phyloP scores from a whole-genome alignment of 2,329 filamentous ascomycete species.

The Aspergillus sp. region DNA sequence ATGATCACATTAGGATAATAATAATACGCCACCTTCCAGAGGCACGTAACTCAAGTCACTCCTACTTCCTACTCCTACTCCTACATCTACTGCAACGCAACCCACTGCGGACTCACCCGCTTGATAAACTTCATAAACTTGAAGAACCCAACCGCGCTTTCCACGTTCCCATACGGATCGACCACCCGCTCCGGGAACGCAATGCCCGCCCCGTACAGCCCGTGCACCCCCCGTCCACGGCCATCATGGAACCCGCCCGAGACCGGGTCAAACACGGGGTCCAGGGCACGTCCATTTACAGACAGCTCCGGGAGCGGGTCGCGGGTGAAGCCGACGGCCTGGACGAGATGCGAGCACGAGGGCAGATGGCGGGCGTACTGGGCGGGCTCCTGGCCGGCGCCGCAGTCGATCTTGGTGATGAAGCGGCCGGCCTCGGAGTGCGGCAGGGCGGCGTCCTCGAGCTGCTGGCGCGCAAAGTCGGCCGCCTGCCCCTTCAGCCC shows the following conservation, averaged over 20 bases:
- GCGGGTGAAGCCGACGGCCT: constrained; percentile 59
- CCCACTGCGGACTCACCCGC: constrained; percentile 55
- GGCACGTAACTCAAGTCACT: not conserved
- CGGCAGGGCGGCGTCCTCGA: constrained; percentile 53
- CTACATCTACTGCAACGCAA: constrained; percentile 5
- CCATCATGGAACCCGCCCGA: constrained; percentile 50
- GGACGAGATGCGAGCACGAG: constrained; percentile 53
- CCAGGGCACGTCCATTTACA: constrained; percentile 28
- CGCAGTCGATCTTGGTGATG: constrained; percentile 49
- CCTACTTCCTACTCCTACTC: too few relatives aligned
- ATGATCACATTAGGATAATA: not conserved
- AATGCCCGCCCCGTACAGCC: constrained; percentile 62
- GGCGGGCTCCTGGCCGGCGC: constrained; percentile 42
- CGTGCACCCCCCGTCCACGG: constrained; percentile 45
- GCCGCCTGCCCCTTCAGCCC: constrained; percentile 63
- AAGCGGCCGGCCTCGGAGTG: constrained; percentile 47
- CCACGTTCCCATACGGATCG: constrained; percentile 61
- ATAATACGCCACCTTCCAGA: not conserved
- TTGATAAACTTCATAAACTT: constrained; percentile 66
- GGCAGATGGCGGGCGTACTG: constrained; percentile 50
- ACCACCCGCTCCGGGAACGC: constrained; percentile 62
- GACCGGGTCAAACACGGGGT: constrained; percentile 30
- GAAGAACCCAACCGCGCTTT: constrained; percentile 62
- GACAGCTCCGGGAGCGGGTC: constrained; percentile 51
- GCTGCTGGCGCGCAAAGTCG: constrained; percentile 57